Evolutionary conservation across 1,284 basidiomycete species (phyloP), one percentile per base, ranked within the genome.

Genomic region (Microbotryum violaceum): DNA sequence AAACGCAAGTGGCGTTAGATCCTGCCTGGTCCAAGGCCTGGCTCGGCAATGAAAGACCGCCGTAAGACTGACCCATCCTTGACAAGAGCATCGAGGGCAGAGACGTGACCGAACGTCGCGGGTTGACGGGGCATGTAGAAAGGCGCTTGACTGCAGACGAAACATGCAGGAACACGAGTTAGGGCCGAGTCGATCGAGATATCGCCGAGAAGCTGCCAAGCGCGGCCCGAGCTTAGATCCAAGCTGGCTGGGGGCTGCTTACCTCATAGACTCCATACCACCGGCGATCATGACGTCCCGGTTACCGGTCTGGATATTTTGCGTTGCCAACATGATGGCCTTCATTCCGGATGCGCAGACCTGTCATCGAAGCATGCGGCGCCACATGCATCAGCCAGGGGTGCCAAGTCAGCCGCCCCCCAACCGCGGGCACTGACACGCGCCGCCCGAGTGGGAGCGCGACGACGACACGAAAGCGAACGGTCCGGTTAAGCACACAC

Each of bases 101-200:
- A 85, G 76, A 92, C 85, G 78, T 94, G 89, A 69, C 96, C 96
- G 72, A 92, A 98, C 20, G 81, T 77, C 21, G 92, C 89, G 74
- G 86, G 89, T 57, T 85, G 82, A 64, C 96, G 91, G 53, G 92
- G 90, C 55, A 91, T 74, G 66, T 97, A 86, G 85, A 92, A 97
- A 53, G 37, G 37, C 16, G 37, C 37, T 42, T 42, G 37, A 42
- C 91, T 96, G 73, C 27, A 55, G 23, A 18, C 16, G 37, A 3
- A 56, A 49, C 20, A 57, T 21, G 23, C 31, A 37, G 23, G 47
- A 25, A 14, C 37, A 21, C 21, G n/a, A 23, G 21, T 31, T 20
- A 33, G 16, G 4, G 37, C 14, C 37, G 37, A 16, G 48, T 51
- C 37, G 33, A 37, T 8, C 21, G 10, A 1, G 25, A 42, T 46